These are phyloP conservation scores for Pestalotiopsis sp. DNA, from an alignment of 2,329 filamentous ascomycete genomes.

Conservation along the genomic window DNA sequence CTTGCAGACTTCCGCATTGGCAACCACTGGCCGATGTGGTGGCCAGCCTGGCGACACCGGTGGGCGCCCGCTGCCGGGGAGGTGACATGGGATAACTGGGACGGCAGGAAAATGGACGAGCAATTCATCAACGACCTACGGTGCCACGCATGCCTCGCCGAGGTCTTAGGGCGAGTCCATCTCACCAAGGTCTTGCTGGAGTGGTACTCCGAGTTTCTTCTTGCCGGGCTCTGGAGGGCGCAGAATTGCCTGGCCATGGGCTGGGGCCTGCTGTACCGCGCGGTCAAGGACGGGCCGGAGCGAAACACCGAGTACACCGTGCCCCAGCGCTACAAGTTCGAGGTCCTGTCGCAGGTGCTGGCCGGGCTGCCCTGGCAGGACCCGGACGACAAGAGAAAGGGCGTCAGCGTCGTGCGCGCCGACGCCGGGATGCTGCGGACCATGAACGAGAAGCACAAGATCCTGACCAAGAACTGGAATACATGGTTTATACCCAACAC, in stretches of 20 bases:
- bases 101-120: not conserved
- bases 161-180: not conserved
- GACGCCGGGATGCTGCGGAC: not conserved
- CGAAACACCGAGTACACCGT: not conserved
- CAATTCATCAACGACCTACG: not conserved
- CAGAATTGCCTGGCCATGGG: not conserved
- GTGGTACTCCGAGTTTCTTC: not conserved
- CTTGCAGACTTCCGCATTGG: conserved; percentile 8
- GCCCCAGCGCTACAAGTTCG: not conserved
- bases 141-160: not conserved
- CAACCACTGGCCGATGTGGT: conserved; percentile 12
- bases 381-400: conserved; percentile 1
- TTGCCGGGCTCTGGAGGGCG: not conserved
- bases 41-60: conserved; percentile 5
- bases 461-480: not conserved
- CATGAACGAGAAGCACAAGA: not conserved
- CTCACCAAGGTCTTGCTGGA: not conserved
- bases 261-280: not conserved
- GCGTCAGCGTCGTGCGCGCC: not conserved
- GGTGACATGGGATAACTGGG: not conserved
- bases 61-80: not conserved
- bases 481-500: not conserved
- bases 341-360: not conserved
- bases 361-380: conserved; percentile 1
- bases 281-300: not conserved